Base-by-base conservation (phyloP, 768 basidiomycete species). In the Hygrophorus pudorinus region DNA sequence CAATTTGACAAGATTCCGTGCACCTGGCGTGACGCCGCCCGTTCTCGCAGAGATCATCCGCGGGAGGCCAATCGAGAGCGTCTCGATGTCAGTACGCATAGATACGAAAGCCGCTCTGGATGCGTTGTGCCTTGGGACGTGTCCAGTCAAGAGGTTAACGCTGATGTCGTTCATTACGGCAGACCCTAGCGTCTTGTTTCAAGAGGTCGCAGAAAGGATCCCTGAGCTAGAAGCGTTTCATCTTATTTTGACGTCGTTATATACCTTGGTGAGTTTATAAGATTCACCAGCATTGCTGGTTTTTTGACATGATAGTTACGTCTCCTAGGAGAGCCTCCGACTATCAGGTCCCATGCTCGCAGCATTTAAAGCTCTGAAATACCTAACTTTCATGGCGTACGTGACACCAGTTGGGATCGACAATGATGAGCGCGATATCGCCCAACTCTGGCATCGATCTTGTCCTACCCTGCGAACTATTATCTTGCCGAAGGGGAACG, bases 391-490 rank as follows among this genome's bases (percentile, higher is more conserved):
- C 53, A 78, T 81, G 67, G 73, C 75, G 70, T 4, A 61, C 61
- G 11, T 50, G 56, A 30, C 59, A 59, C 17, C 39, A 47, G 7
- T 24, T 24, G 24, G 24, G 24, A 5, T 51, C 57, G 17, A 42
- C 55, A 51, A 62, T 7, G 64, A 72, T 44, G 79, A 82, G 54
- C 61, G 63, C 12, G 59, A 61, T 48, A 69, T 81, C 9, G 80
- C 75, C n/a, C 59, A 59, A 37, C 53, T 59, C 36, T 82, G 79
- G 80, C 72, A 74, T 44, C 51, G 56, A 16, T 70, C 70, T 18
- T 82, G 80, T 56, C 75, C 77, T 3, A 77, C 78, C 0, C 63
- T 82, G 24, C 65, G 66, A 46, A 81, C 81, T 0, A 76, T 83
- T 42, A 80, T 83, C 12, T 59, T 83, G 0, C 79, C 81, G 0